Evolutionary conservation across 352 stramenopile genomes (phyloP), one percentile per base, ranked within the genome.

Genomic region (Blastocystis sp.): DNA sequence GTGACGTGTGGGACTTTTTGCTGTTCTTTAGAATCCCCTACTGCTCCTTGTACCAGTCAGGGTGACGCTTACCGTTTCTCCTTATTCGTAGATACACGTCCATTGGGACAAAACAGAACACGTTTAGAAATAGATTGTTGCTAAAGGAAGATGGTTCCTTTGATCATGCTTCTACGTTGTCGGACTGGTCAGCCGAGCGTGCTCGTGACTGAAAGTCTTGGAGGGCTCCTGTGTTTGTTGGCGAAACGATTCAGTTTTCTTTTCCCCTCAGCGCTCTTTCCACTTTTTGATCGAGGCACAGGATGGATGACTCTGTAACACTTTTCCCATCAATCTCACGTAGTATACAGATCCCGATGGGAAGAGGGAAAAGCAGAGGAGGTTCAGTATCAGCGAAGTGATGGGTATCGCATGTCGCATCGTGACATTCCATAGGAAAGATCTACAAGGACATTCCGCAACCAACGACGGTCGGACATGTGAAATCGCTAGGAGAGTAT

Each of bases 341-440:
- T 75, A 51, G 34, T 63, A 57, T 24, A 21, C 14, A 18, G 48
- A 63, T 16, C 32, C 69, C n/a, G 24, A 81, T 64, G 18, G 32
- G 21, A 9, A 4, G 14, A 48, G 36, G 61, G 61, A 72, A 27
- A 1, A 24, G 3, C 69, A 64, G 14, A 40, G 48, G 14, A 48
- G 48, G 29, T 81, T 81, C 40, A 81, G 69, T 65, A 64, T 81
- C 69, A 81, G 69, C 46, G 69, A 81, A 44, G 69, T 57, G 29
- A 81, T 81, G 46, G 69, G 69, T 81, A 61, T 29, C 14, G 27
- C 29, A 63, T 11, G 3, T 3, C 14, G 38, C 9, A 44, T 40
- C 8, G 48, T 11, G 18, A 49, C 40, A 18, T 36, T 3, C 4
- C 21, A 63, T 81, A 81, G 69, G 69, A n/a, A 81, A 81, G 69